Evolutionary conservation across 129 eudicot species (phyloP).

Genomic region (Oenanthe sinensis): DNA sequence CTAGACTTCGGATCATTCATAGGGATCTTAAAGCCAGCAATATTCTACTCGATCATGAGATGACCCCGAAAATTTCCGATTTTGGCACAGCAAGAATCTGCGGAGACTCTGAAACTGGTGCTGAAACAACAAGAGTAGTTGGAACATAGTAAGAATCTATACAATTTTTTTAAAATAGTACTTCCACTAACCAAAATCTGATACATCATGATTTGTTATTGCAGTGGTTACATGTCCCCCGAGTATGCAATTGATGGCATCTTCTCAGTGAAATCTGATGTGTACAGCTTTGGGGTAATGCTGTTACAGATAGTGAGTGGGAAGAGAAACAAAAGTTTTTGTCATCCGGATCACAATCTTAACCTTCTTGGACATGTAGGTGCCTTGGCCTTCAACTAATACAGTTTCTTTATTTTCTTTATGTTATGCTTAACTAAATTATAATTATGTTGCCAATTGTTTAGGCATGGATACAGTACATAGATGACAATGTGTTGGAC

Average conservation of each 20-base stretch:
- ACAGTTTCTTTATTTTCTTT: neutral
- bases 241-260: conserved; percentile 27
- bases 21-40: conserved; percentile 38
- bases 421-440: neutral
- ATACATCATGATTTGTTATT: neutral
- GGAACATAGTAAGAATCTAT: conserved; percentile 13
- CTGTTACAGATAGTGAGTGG: conserved; percentile 33
- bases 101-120: conserved; percentile 5
- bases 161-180: too few species aligned
- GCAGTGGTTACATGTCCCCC: conserved; percentile 26
- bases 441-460: neutral
- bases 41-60: conserved; percentile 18
- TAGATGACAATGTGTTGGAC: conserved; percentile 12
- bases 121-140: too few species aligned
- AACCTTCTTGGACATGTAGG: conserved; percentile 52
- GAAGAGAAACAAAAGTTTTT: conserved; percentile 31
- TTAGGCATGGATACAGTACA: conserved; percentile 19
- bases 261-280: conserved; percentile 25
- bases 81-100: conserved; percentile 29
- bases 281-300: conserved; percentile 32
- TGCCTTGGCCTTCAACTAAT: neutral
- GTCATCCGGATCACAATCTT: conserved; percentile 35
- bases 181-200: neutral
- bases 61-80: conserved; percentile 37
- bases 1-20: conserved; percentile 25